Percentiles rank a stretch among this genome's conserved stretches.
Evolutionary conservation across 306 rosid genomes (phyloP).

Genomic region (Prunus persica): Prunus_persica_NCBIv2 NC_034011.1:21792001-21792500

Average conservation of each 20-base stretch:
- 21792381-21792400: constrained; percentile 42
- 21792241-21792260: constrained; percentile 55
- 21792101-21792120: constrained; percentile 63
- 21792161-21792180: constrained; percentile 19
- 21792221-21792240: constrained; percentile 42
- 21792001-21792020: constrained; percentile 68
- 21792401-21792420: constrained; percentile 64
- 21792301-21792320: constrained; percentile 64
- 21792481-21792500: constrained; percentile 52
- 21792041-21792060: constrained; percentile 43
- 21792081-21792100: constrained; percentile 60
- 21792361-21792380: constrained; percentile 36
- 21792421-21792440: constrained; percentile 60
- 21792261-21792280: constrained; percentile 20
- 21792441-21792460: constrained; percentile 20
- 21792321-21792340: constrained; percentile 51
- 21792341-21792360: constrained; percentile 71
- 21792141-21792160: constrained; percentile 77
- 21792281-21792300: constrained; percentile 43
- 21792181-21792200: constrained; percentile 35
- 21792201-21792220: constrained; percentile 67
- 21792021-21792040: constrained; percentile 66
- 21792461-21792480: constrained; percentile 38
- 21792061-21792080: constrained; percentile 52
- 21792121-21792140: constrained; percentile 45